Conservation (phyloP, 352 stramenopile genomes). For the Phytophthora pistaciae region DNA sequence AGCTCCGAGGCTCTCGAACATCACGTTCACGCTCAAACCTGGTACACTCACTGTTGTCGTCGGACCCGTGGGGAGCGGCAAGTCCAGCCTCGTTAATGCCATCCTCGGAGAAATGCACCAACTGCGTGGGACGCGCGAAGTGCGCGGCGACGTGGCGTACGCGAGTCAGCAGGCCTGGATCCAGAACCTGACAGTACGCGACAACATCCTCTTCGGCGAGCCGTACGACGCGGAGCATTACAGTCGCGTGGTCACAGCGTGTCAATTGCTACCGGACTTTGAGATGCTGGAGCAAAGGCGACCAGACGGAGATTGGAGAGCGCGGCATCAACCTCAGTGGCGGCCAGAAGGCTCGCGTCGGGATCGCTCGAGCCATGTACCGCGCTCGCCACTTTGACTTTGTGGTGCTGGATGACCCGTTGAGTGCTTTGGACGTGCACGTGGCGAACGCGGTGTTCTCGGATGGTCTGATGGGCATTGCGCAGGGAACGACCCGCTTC, state of each 20-base stretch:
- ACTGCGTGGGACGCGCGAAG: slow-evolving; percentile 24
- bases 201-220: slow-evolving; percentile 70
- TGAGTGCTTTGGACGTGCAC: slow-evolving; percentile 87
- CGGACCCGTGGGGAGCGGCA: slow-evolving; percentile 57
- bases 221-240: slow-evolving; percentile 50
- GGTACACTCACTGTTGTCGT: slow-evolving; percentile 59
- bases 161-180: slow-evolving; percentile 63
- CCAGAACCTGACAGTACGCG: slow-evolving; percentile 55
- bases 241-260: slow-evolving; percentile 70
- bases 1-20: slow-evolving; percentile 26
- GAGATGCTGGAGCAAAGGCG: slow-evolving; percentile 81
- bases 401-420: slow-evolving; percentile 70
- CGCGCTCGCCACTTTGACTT: slow-evolving; percentile 63
- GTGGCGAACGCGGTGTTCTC: slow-evolving; percentile 95
- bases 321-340: slow-evolving; percentile 88
- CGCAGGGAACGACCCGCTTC: slow-evolving; percentile 77
- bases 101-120: slow-evolving; percentile 63
- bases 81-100: slow-evolving; percentile 59
- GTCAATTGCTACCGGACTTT: slow-evolving; percentile 86
- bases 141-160: slow-evolving; percentile 48
- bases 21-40: slow-evolving; percentile 62
- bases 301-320: slow-evolving; percentile 95
- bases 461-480: slow-evolving; percentile 81
- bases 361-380: slow-evolving; percentile 70
- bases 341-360: slow-evolving; percentile 82